A percentile compares a stretch with the other conserved stretches of the same genome.
Conservation (phyloP, 176 grass and related monocot species). For the Oryza longistaminata region DNA sequence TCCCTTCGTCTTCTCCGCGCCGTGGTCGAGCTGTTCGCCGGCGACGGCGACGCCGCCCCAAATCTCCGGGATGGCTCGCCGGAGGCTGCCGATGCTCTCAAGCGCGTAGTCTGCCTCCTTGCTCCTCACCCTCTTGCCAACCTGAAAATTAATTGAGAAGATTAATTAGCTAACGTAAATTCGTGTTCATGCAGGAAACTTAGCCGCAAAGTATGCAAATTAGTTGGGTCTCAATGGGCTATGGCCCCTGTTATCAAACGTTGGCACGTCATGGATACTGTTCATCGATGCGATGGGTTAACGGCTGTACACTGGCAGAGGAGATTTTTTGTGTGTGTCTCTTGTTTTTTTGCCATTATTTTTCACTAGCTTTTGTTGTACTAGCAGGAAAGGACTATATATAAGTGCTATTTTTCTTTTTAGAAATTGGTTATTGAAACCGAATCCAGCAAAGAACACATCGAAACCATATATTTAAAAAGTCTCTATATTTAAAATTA, state of each 20-base stretch:
- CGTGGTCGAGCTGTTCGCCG: background rate
- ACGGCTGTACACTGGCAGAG: background rate
- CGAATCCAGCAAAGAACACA: background rate
- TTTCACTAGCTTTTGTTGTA: background rate
- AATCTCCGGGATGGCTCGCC: slow-evolving; percentile 68
- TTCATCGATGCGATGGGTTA: background rate
- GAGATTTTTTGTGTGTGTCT: background rate
- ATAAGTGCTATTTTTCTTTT: background rate
- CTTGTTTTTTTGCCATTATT: background rate
- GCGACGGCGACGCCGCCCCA: slow-evolving; percentile 43
- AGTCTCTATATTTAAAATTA: background rate
- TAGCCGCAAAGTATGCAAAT: background rate
- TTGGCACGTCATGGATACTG: background rate
- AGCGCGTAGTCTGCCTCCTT: slow-evolving; percentile 77
- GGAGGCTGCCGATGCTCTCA: slow-evolving; percentile 57
- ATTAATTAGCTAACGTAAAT: background rate
- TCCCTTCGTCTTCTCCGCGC: slow-evolving; percentile 35
- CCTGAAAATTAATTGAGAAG: slow-evolving; percentile 35
- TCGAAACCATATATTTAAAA: background rate
- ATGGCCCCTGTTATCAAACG: background rate
- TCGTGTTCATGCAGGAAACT: background rate
- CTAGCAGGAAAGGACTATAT: background rate
- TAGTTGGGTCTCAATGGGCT: background rate
- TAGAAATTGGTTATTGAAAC: background rate
- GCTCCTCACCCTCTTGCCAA: slow-evolving; percentile 73